phyloP scores from a whole-genome alignment of 345 rosid genomes.

The Euphorbia lathyris region DNA sequence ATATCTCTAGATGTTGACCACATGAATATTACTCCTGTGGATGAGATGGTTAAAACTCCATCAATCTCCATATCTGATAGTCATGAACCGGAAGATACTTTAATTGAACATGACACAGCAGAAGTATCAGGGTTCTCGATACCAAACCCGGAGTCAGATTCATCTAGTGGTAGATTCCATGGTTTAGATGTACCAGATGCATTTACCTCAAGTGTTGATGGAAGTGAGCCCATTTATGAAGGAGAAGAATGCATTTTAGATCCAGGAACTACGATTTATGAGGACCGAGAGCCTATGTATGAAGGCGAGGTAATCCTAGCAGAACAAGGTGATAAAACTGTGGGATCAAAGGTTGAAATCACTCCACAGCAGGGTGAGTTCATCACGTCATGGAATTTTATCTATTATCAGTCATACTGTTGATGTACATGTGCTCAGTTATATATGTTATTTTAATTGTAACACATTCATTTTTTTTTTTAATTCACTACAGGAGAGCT shows the following conservation, averaged over 20 bases:
- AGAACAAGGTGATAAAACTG: slow-evolving; percentile 59
- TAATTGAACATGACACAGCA: slow-evolving; percentile 21
- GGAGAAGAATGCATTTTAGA: slow-evolving; percentile 92
- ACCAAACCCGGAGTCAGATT: slow-evolving; percentile 45
- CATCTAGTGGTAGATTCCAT: slow-evolving; percentile 47
- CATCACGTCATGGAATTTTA: slow-evolving; percentile 1
- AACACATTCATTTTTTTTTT: slow-evolving; percentile 14
- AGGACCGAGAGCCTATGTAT: slow-evolving; percentile 79
- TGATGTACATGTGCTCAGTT: slow-evolving; percentile 5
- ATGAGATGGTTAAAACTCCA: slow-evolving; percentile 26
- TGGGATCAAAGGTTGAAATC: slow-evolving; percentile 48
- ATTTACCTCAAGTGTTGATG: slow-evolving; percentile 53
- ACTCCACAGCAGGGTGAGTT: slow-evolving; percentile 68
- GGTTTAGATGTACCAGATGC: slow-evolving; percentile 46
- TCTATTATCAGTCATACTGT: not conserved
- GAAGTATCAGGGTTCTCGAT: slow-evolving; percentile 26
- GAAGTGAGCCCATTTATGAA: slow-evolving; percentile 89
- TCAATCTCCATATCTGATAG: slow-evolving; percentile 21
- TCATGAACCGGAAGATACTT: slow-evolving; percentile 36
- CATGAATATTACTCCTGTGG: slow-evolving; percentile 20
- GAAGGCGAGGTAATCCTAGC: slow-evolving; percentile 98
- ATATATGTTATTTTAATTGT: slow-evolving; percentile 5
- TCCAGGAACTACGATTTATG: slow-evolving; percentile 47
- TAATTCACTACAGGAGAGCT: slow-evolving; percentile 60
- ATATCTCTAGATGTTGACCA: slow-evolving; percentile 21